A percentile compares a stretch with the other conserved stretches of the same genome.
Evolutionary conservation across 164 flowering plant genomes (phyloP).

Genomic region (Nymphaea colorata): DNA sequence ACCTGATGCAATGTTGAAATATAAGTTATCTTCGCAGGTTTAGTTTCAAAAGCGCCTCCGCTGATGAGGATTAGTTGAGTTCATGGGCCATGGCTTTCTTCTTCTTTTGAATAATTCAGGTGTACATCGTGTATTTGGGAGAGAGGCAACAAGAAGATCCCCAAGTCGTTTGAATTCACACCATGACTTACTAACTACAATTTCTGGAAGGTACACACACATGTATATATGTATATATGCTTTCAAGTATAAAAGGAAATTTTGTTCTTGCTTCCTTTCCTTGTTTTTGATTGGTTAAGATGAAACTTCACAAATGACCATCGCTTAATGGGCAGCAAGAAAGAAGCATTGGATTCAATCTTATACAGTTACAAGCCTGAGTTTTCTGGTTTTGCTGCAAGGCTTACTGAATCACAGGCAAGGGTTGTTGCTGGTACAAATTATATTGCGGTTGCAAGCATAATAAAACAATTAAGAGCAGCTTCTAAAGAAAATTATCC

Average conservation of each 20-base stretch:
- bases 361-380: conserved; percentile 44
- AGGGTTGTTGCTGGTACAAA: conserved; percentile 21
- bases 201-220: conserved; percentile 24
- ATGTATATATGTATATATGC: neutral
- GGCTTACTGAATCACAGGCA: conserved; percentile 31
- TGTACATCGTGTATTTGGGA: conserved; percentile 34
- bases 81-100: too few species aligned
- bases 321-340: conserved; percentile 21
- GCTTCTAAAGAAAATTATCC: neutral
- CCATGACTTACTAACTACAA: conserved; percentile 23
- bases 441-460: neutral
- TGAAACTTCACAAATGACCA: neutral
- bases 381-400: conserved; percentile 50
- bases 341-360: conserved; percentile 19
- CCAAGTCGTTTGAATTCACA: conserved; percentile 14
- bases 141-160: conserved; percentile 26
- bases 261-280: neutral
- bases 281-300: neutral
- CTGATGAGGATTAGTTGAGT: too few species aligned
- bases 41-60: too few species aligned
- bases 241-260: neutral
- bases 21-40: too few species aligned
- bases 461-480: neutral
- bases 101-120: neutral
- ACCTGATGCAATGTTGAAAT: too few species aligned